Conservation (phyloP, 1,284 basidiomycete genomes). For the Singerocomus rubriflavus region DNA sequence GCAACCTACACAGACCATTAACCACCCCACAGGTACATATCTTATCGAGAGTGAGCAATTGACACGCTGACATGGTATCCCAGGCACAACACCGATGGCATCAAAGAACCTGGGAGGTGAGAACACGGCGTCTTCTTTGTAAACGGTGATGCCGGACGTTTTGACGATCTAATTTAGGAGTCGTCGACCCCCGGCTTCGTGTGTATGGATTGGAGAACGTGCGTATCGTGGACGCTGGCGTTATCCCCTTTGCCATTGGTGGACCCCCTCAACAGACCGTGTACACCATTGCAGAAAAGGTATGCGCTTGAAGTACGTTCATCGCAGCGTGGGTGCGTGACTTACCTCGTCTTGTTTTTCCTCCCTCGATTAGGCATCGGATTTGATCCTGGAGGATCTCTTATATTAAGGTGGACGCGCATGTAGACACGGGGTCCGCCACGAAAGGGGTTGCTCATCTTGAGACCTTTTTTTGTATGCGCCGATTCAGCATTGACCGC, state of each 20-base stretch:
- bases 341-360: not conserved
- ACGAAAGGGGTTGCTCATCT: too few relatives aligned
- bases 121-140: not conserved
- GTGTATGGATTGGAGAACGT: not conserved
- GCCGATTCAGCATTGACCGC: too few relatives aligned
- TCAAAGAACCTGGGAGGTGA: not conserved
- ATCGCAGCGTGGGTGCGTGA: not conserved
- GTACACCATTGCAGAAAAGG: conserved; percentile 4
- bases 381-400: conserved; percentile 4
- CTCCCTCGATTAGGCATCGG: not conserved
- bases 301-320: not conserved
- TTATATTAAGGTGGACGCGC: not conserved
- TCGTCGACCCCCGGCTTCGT: not conserved
- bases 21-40: not conserved
- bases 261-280: conserved; percentile 4
- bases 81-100: conserved; percentile 7
- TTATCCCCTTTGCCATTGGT: not conserved
- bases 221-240: conserved; percentile 1
- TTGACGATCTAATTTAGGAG: not conserved
- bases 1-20: not conserved
- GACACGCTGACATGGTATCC: not conserved
- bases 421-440: too few relatives aligned
- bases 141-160: not conserved
- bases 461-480: too few relatives aligned
- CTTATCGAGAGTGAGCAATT: not conserved